A percentile compares a stretch with the other conserved stretches of the same genome.
phyloP scores from a whole-genome alignment of 129 eudicot species.

The Tanacetum coccineum region DNA sequence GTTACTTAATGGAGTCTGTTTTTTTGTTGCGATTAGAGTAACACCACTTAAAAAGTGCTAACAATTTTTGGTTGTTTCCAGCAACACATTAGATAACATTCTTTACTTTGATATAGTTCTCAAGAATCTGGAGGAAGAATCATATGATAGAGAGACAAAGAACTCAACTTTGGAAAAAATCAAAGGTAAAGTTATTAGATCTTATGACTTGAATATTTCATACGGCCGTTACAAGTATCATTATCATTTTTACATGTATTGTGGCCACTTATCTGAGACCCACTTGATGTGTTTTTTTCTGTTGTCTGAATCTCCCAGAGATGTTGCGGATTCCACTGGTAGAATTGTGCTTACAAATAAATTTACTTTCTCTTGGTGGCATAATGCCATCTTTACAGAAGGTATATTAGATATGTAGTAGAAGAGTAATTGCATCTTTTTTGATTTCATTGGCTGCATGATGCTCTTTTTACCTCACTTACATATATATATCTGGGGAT shows the following conservation, averaged over 20 bases:
- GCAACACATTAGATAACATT: too few relatives aligned
- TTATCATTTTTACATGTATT: conserved; percentile 6
- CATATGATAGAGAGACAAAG: too few relatives aligned
- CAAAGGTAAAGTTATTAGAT: too few relatives aligned
- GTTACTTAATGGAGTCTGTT: too few relatives aligned
- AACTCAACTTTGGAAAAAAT: too few relatives aligned
- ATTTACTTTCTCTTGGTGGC: conserved; percentile 81
- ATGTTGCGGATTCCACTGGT: conserved; percentile 96
- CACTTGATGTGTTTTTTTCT: conserved; percentile 12
- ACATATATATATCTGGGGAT: conserved; percentile 19
- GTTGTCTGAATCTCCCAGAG: conserved; percentile 65
- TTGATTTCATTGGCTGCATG: not conserved
- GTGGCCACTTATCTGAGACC: not conserved
- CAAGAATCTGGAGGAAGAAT: too few relatives aligned
- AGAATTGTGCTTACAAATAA: conserved; percentile 83
- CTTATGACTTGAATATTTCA: conserved; percentile 79
- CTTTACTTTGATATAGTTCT: too few relatives aligned
- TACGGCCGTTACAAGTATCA: conserved; percentile 91
- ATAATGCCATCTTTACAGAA: conserved; percentile 61
- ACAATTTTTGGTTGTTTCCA: too few relatives aligned
- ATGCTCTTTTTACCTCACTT: not conserved
- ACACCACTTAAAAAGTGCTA: too few relatives aligned
- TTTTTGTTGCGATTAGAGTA: too few relatives aligned
- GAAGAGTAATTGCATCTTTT: not conserved
- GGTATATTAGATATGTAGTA: conserved; percentile 35